Evolutionary conservation across 129 eudicot species (phyloP).

Genomic region (Oenanthe sinensis): DNA sequence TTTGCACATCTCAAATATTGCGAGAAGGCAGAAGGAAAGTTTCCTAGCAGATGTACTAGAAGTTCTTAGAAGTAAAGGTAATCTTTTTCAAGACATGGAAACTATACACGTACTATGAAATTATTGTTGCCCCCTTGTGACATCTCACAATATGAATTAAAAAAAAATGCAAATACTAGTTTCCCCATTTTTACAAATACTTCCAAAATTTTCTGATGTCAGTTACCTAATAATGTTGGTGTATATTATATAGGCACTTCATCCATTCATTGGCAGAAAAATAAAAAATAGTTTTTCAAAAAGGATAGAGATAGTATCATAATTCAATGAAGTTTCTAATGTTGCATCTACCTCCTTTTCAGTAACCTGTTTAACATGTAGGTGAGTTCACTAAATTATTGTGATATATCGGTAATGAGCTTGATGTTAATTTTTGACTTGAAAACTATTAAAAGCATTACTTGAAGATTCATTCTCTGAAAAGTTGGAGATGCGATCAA

Average conservation of each 20-base stretch:
- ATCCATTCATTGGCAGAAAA: background rate
- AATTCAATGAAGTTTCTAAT: background rate
- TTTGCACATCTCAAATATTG: slow-evolving; percentile 43
- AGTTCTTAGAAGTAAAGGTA: slow-evolving; percentile 62
- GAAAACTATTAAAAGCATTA: background rate
- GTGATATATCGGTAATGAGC: background rate
- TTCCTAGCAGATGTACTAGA: slow-evolving; percentile 41
- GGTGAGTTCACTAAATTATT: background rate
- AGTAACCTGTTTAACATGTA: background rate
- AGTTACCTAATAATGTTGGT: background rate
- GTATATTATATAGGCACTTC: background rate
- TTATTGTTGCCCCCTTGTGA: background rate
- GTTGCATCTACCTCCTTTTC: background rate
- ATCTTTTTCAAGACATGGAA: slow-evolving; percentile 10
- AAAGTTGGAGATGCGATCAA: background rate
- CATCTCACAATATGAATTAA: background rate
- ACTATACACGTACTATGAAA: background rate
- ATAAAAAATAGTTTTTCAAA: background rate
- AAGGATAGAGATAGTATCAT: background rate
- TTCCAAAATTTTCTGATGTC: background rate
- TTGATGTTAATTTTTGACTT: background rate
- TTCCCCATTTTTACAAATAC: too few species aligned
- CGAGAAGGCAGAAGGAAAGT: slow-evolving; percentile 56
- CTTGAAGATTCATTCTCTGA: background rate
- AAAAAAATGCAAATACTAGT: too few species aligned